Base-by-base conservation (phyloP, 2,329 filamentous ascomycete genomes). In the Mycosphaerella sp. region DNA sequence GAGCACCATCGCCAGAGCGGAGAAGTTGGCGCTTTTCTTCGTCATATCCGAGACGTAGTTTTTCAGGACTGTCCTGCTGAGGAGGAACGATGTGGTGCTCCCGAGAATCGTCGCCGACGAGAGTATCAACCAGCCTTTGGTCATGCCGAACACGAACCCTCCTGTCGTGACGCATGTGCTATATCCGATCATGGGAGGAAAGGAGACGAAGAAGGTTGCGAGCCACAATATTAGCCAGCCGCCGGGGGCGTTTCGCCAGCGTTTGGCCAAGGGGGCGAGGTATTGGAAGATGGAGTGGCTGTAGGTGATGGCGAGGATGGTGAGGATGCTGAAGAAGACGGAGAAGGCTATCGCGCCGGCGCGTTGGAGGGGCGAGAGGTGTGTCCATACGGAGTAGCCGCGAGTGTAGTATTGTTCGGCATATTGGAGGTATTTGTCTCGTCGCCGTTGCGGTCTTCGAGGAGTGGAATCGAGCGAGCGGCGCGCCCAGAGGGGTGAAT, bases 151-250 rank as follows among this genome's bases (percentile, higher is more conserved):
- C 13, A 88, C 79, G 62, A 86, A 87, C 0, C 85, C 85, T 3
- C 81, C 74, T 16, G 86, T 75, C 1, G 84, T 87, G 27, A 86
- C 75, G 61, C 85, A 84, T 1, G 85, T 87, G 55, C 85, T 87
- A 74, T 95, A 95, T 12, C 90, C 90, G 57, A 96, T 85, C 62
- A 95, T 70, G 2, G 90, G 90, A 16, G 90, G 90, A 68, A 95
- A 94, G 2, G 85, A 87, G 13, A 89, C 85, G 36, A 79, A 66
- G 67, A 90, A 89, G 32, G 86, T 84, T 61, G 87, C 73, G 28
- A 79, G 67, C 80, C 89, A 95, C 35, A 93, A 75, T 44, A 96
- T 79, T 54, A 83, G 69, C 75, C 82, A 87, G 39, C 89, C 91
- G 46, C 79, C 82, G 0, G 75, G 78, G 4, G 89, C 73, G 27